phyloP scores from a whole-genome alignment of 73 alveolate genomes.

The Paramecium tetraurelia region DNA sequence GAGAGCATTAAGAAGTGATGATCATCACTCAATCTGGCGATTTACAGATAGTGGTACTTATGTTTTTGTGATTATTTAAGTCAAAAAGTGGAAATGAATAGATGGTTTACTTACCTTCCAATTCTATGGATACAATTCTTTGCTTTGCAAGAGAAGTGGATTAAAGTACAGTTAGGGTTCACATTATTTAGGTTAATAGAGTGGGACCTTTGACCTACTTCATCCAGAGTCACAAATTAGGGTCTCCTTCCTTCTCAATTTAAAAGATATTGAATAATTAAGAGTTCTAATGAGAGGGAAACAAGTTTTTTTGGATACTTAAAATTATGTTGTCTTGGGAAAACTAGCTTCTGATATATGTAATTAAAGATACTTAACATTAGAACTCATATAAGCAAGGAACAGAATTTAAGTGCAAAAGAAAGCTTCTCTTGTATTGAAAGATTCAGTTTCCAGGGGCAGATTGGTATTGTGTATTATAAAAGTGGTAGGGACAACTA shows the following conservation, averaged over 20 bases:
- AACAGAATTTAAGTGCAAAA: background rate
- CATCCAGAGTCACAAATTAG: slow-evolving; percentile 21
- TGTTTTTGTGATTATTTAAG: background rate
- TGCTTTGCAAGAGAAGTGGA: background rate
- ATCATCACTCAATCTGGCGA: background rate
- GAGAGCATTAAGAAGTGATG: background rate
- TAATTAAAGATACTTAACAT: background rate
- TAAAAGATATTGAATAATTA: background rate
- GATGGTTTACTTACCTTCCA: background rate
- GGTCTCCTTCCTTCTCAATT: background rate
- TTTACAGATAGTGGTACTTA: background rate
- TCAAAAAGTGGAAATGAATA: background rate
- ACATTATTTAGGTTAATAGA: background rate
- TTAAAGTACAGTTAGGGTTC: background rate
- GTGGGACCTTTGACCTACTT: background rate
- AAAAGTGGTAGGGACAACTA: background rate
- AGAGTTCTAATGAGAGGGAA: background rate
- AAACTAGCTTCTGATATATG: background rate
- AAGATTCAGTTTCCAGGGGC: background rate
- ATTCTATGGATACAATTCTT: background rate
- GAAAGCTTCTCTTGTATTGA: background rate
- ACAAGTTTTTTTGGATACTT: background rate
- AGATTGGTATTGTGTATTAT: background rate
- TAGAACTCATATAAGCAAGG: background rate
- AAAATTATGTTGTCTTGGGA: background rate